phyloP scores from a whole-genome alignment of 805 yeast species.

The Blastobotrys mokoenaii region DNA sequence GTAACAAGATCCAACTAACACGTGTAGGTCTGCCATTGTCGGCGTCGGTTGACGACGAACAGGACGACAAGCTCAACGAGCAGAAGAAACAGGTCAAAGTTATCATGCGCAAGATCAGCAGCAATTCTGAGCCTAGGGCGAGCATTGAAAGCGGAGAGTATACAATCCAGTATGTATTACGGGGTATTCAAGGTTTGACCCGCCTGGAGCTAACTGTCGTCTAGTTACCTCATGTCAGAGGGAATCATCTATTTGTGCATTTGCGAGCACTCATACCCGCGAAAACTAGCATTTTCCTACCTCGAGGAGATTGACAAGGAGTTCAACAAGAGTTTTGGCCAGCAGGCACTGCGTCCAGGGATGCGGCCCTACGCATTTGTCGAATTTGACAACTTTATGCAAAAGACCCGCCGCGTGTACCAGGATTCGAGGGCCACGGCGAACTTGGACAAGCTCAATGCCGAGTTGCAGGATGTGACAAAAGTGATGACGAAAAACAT shows the following conservation, averaged over 20 bases:
- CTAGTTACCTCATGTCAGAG: conserved; percentile 49
- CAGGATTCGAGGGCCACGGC: conserved; percentile 87
- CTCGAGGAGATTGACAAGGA: conserved; percentile 74
- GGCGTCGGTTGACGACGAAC: conserved; percentile 82
- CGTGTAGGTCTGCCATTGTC: conserved; percentile 73
- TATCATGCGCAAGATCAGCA: conserved; percentile 63
- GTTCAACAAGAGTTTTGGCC: conserved; percentile 73
- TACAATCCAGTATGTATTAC: conserved; percentile 45
- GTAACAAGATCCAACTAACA: background rate
- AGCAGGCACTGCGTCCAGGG: conserved; percentile 46
- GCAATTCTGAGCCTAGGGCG: conserved; percentile 76
- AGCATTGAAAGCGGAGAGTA: conserved; percentile 69
- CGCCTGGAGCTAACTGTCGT: background rate
- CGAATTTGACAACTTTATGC: conserved; percentile 60
- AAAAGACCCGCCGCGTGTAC: conserved; percentile 81
- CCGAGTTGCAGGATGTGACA: conserved; percentile 87
- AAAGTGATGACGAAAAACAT: conserved; percentile 94
- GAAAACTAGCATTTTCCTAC: conserved; percentile 83
- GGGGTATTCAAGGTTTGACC: background rate
- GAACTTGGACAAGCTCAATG: conserved; percentile 76
- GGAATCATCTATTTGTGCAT: conserved; percentile 72
- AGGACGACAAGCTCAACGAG: conserved; percentile 49
- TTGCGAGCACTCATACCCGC: conserved; percentile 71
- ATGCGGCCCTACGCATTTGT: conserved; percentile 90
- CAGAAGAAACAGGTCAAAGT: conserved; percentile 81